These are phyloP conservation scores for Daldinia concentrica DNA, from an alignment of 495 filamentous ascomycete species.

Conservation along the genomic window DNA sequence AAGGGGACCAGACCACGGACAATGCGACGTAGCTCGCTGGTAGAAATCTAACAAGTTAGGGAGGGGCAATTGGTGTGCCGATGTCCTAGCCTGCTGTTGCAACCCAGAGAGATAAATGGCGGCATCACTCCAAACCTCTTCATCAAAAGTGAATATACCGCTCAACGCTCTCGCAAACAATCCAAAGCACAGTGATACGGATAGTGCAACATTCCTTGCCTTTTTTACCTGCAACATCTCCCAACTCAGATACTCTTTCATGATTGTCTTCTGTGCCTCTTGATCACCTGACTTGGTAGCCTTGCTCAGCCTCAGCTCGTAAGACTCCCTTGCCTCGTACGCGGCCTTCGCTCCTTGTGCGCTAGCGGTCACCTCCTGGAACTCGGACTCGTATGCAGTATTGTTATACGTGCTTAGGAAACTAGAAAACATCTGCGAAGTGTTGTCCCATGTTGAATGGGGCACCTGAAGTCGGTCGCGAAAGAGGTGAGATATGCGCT, in stretches of 20 bases:
- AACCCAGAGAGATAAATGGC: conserved; percentile 70
- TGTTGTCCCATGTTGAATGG: conserved; percentile 85
- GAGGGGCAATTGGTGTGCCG: conserved; percentile 45
- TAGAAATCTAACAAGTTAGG: conserved; percentile 58
- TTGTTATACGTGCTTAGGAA: conserved; percentile 84
- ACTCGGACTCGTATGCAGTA: conserved; percentile 77
- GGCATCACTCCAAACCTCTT: conserved; percentile 81
- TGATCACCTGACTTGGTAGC: conserved; percentile 67
- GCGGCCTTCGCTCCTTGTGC: conserved; percentile 74
- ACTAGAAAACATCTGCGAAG: conserved; percentile 80
- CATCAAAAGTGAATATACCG: conserved; percentile 71
- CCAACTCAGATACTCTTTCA: conserved; percentile 83
- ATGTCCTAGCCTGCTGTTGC: conserved; percentile 47
- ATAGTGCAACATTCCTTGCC: conserved; percentile 55
- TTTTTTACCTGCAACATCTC: conserved; percentile 70
- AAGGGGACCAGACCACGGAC: conserved; percentile 88
- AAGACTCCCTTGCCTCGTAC: conserved; percentile 72
- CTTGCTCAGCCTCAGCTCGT: conserved; percentile 72
- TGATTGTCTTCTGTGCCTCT: conserved; percentile 65
- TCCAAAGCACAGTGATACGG: conserved; percentile 71
- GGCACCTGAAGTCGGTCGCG: conserved; percentile 77
- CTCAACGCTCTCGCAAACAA: conserved; percentile 81
- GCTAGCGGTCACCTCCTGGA: conserved; percentile 72
- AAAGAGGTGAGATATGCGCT: conserved; percentile 74
- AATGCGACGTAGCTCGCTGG: conserved; percentile 83